Evolutionary conservation across 1,139 yeast genomes (phyloP).

Genomic region (Protomyces pachydermus): DNA sequence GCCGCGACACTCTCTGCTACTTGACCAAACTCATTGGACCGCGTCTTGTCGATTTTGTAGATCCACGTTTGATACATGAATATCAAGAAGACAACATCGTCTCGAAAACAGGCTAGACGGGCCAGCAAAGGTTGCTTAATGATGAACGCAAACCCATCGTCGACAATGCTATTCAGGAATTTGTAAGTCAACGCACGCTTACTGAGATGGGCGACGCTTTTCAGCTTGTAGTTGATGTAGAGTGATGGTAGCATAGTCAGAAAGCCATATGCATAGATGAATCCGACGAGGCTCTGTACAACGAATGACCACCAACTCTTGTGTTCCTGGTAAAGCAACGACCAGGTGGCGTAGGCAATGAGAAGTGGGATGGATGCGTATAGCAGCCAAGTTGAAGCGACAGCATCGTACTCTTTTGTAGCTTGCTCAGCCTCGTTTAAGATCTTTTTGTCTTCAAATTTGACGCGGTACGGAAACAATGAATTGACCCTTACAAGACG

Average conservation of each 20-base stretch:
- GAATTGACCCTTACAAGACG: conserved; percentile 32
- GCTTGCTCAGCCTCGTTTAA: conserved; percentile 42
- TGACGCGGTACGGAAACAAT: conserved; percentile 34
- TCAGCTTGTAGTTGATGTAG: conserved; percentile 44
- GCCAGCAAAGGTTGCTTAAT: conserved; percentile 36
- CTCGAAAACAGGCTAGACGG: conserved; percentile 43
- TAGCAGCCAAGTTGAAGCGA: conserved; percentile 42
- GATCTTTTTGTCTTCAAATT: conserved; percentile 40
- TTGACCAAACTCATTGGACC: conserved; percentile 45
- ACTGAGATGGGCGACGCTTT: conserved; percentile 46
- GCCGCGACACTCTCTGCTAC: conserved; percentile 38
- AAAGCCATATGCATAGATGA: conserved; percentile 45
- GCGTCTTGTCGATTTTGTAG: conserved; percentile 42
- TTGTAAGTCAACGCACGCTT: conserved; percentile 44
- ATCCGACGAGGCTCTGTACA: conserved; percentile 43
- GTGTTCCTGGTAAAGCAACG: conserved; percentile 42
- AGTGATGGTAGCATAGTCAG: conserved; percentile 43
- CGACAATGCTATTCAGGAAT: conserved; percentile 44
- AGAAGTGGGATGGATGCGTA: conserved; percentile 42
- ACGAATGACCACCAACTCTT: conserved; percentile 46
- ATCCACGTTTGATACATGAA: conserved; percentile 44
- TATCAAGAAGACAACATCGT: conserved; percentile 43
- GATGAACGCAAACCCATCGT: conserved; percentile 45
- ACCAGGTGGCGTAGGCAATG: conserved; percentile 41
- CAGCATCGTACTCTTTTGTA: conserved; percentile 44